A percentile compares a stretch with the other conserved stretches of the same genome.
phyloP scores from a whole-genome alignment of 768 basidiomycete species.

The Termitomyces sp. region DNA sequence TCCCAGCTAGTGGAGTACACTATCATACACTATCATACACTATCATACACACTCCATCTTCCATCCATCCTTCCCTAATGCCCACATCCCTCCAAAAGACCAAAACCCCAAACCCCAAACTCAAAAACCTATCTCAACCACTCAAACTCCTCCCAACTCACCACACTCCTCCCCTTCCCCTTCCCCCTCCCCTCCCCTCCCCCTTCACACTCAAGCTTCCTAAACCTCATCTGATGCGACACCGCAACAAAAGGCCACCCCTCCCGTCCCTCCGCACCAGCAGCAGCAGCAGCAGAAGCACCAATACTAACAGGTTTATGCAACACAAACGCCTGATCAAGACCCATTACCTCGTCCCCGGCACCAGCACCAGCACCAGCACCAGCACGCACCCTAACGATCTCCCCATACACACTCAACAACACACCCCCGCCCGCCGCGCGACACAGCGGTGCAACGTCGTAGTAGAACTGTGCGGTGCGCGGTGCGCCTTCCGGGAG shows the following conservation, averaged over 20 bases:
- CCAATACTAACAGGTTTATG: neutral
- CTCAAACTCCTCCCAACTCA: slow-evolving; percentile 9
- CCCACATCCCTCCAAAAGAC: too few relatives aligned
- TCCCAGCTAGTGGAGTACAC: too few relatives aligned
- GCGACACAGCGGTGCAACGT: slow-evolving; percentile 17
- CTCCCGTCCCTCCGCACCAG: neutral
- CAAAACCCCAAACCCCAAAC: neutral
- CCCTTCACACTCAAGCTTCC: neutral
- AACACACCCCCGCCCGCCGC: slow-evolving; percentile 19
- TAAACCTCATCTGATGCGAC: slow-evolving; percentile 24
- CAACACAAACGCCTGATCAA: slow-evolving; percentile 30
- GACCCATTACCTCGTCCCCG: slow-evolving; percentile 2
- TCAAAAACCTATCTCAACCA: neutral
- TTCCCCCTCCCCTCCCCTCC: neutral
- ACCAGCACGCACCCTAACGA: slow-evolving; percentile 12
- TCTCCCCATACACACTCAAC: slow-evolving; percentile 24
- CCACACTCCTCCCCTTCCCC: neutral
- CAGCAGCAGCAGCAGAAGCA: neutral
- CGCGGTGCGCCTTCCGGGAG: slow-evolving; percentile 9
- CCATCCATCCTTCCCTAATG: too few relatives aligned
- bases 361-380: too few relatives aligned
- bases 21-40: too few relatives aligned
- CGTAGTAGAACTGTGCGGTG: slow-evolving; percentile 19
- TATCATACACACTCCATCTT: too few relatives aligned
- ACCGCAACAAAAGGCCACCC: slow-evolving; percentile 26